phyloP scores from a whole-genome alignment of 2,329 filamentous ascomycete genomes.

The Fusarium coicis region DNA sequence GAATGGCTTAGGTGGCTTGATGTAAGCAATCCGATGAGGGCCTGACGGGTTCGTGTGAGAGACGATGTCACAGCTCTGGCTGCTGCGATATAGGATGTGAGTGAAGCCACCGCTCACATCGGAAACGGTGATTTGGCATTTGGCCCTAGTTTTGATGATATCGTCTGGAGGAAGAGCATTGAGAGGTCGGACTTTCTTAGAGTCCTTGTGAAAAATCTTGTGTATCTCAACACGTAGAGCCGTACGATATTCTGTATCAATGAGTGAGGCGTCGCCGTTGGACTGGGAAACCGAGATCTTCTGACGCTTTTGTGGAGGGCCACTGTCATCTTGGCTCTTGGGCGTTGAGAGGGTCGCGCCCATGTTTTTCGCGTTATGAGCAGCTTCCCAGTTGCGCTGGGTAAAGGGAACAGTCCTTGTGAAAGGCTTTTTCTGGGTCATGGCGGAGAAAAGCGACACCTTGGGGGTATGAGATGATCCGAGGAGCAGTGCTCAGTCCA shows the following conservation, averaged over 20 bases:
- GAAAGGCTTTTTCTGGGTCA: constrained; percentile 60
- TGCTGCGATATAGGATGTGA: constrained; percentile 63
- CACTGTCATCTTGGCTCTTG: constrained; percentile 50
- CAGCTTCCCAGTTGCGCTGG: constrained; percentile 64
- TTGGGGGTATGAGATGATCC: constrained; percentile 40
- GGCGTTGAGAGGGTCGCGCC: constrained; percentile 46
- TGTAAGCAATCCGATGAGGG: constrained; percentile 58
- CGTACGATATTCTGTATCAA: constrained; percentile 49
- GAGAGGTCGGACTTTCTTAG: constrained; percentile 49
- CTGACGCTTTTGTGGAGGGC: constrained; percentile 61
- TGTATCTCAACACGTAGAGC: constrained; percentile 64
- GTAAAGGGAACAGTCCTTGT: constrained; percentile 64
- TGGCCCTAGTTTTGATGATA: constrained; percentile 48
- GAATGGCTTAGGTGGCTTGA: constrained; percentile 62
- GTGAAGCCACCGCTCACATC: constrained; percentile 50
- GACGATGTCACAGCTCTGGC: constrained; percentile 63
- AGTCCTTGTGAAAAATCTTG: constrained; percentile 63
- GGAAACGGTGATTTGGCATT: constrained; percentile 52
- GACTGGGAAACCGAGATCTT: constrained; percentile 56
- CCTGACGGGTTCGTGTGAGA: constrained; percentile 60
- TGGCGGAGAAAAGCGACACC: constrained; percentile 53
- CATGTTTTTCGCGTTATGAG: constrained; percentile 59
- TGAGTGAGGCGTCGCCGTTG: constrained; percentile 45
- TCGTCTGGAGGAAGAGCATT: constrained; percentile 45
- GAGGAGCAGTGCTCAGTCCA: constrained; percentile 16